phyloP scores from a whole-genome alignment of 1,139 yeast species.

The Debaryomyces psychrophilus region DNA sequence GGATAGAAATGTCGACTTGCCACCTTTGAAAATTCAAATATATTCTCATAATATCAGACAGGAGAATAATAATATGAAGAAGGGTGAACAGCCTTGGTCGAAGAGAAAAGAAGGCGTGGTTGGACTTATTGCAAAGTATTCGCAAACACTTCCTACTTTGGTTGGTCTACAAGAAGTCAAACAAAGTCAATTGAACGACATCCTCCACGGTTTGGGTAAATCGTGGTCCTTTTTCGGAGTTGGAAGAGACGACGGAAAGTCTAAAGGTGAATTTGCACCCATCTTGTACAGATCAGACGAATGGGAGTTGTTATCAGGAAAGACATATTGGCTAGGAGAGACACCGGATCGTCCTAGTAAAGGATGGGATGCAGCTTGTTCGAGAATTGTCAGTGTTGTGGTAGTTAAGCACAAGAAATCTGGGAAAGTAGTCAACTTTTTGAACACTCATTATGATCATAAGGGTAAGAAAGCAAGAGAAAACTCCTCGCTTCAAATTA shows the following conservation, averaged over 20 bases:
- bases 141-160: slow-evolving; percentile 28
- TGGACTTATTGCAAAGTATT: slow-evolving; percentile 30
- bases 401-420: slow-evolving; percentile 23
- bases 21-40: slow-evolving; percentile 30
- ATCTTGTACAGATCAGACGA: slow-evolving; percentile 37
- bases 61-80: slow-evolving; percentile 28
- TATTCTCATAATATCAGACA: slow-evolving; percentile 51
- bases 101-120: slow-evolving; percentile 34
- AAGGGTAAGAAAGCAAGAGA: slow-evolving; percentile 36
- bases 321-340: slow-evolving; percentile 38
- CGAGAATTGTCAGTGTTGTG: slow-evolving; percentile 36
- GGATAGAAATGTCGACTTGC: slow-evolving; percentile 14
- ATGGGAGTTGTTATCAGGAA: slow-evolving; percentile 37
- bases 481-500: slow-evolving; percentile 18
- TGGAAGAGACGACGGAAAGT: slow-evolving; percentile 48
- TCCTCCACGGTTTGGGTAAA: slow-evolving; percentile 27
- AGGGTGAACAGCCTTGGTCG: slow-evolving; percentile 42
- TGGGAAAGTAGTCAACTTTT: slow-evolving; percentile 27
- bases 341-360: slow-evolving; percentile 37
- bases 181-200: slow-evolving; percentile 44
- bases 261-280: slow-evolving; percentile 48
- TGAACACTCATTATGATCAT: slow-evolving; percentile 44
- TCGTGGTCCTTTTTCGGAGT: slow-evolving; percentile 48
- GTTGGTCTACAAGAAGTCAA: slow-evolving; percentile 52
- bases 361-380: slow-evolving; percentile 38